Percentiles rank a stretch among this genome's conserved stretches.
Evolutionary conservation across 2,329 filamentous ascomycete species (phyloP).

Genomic region (Metarhizium brunneum): DNA sequence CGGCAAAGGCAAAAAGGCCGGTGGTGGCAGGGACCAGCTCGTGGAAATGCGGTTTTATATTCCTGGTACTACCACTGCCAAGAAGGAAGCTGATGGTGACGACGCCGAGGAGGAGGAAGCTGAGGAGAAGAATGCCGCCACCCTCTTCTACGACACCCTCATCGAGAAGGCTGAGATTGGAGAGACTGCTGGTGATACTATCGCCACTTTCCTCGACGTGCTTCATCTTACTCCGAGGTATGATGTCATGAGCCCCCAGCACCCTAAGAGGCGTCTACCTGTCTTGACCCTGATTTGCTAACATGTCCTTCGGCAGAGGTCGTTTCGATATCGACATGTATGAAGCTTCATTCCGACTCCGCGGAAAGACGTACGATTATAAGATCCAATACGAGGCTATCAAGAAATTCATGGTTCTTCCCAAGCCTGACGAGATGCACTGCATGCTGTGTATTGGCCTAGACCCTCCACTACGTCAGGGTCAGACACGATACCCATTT

Average conservation of each 20-base stretch:
- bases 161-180: conserved; percentile 99
- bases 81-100: conserved; percentile 58
- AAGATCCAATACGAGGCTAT: conserved; percentile 98
- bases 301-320: conserved; percentile 50
- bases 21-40: conserved; percentile 81
- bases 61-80: conserved; percentile 76
- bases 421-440: conserved; percentile 97
- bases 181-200: conserved; percentile 96
- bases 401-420: conserved; percentile 98
- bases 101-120: conserved; percentile 45
- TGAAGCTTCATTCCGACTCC: conserved; percentile 90
- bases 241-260: conserved; percentile 8
- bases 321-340: conserved; percentile 99
- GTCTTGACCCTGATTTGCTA: not conserved
- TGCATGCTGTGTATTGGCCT: conserved; percentile 90
- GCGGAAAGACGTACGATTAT: conserved; percentile 99
- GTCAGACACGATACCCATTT: conserved; percentile 96
- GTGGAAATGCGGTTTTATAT: conserved; percentile 99
- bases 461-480: conserved; percentile 89
- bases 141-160: conserved; percentile 94
- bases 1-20: conserved; percentile 78
- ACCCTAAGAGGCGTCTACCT: not conserved
- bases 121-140: conserved; percentile 88
- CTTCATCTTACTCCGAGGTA: conserved; percentile 92
- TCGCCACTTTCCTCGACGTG: conserved; percentile 93